Conservation (phyloP, 176 grass and related monocot species). For the Stipa capillata region DNA sequence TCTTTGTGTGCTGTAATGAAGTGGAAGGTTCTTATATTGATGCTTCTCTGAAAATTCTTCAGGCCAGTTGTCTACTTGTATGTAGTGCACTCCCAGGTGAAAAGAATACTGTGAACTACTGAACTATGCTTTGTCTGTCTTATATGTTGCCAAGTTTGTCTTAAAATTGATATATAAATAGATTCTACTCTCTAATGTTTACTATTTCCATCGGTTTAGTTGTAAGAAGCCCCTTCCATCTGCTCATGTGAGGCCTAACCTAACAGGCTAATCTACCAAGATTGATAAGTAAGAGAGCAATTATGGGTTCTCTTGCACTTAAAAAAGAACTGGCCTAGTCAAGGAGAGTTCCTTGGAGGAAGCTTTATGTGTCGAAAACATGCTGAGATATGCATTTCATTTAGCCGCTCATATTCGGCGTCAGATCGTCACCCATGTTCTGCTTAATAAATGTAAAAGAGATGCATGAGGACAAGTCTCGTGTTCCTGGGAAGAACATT, state of each 20-base stretch:
- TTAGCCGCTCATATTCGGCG: slow-evolving; percentile 11
- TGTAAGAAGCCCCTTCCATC: background rate
- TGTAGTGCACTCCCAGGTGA: background rate
- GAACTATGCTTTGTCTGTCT: background rate
- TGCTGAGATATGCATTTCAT: slow-evolving; percentile 13
- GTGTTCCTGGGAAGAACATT: slow-evolving; percentile 20
- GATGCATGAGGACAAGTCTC: slow-evolving; percentile 1
- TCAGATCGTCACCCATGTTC: slow-evolving; percentile 37
- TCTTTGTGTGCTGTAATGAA: background rate
- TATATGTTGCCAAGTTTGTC: background rate
- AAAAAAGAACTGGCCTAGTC: background rate
- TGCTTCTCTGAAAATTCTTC: background rate
- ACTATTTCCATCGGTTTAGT: background rate
- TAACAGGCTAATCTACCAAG: slow-evolving; percentile 2
- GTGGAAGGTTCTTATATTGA: background rate
- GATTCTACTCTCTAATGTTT: background rate
- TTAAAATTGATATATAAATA: background rate
- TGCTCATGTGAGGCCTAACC: slow-evolving; percentile 20
- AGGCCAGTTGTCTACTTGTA: background rate
- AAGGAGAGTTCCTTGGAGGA: slow-evolving; percentile 18
- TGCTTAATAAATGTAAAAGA: slow-evolving; percentile 4
- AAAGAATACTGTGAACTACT: too few relatives aligned
- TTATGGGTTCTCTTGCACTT: background rate
- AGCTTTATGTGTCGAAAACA: slow-evolving; percentile 8
- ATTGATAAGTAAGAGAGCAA: slow-evolving; percentile 2